Base-by-base conservation (phyloP, 768 basidiomycete genomes). In the Collybia sp. region DNA sequence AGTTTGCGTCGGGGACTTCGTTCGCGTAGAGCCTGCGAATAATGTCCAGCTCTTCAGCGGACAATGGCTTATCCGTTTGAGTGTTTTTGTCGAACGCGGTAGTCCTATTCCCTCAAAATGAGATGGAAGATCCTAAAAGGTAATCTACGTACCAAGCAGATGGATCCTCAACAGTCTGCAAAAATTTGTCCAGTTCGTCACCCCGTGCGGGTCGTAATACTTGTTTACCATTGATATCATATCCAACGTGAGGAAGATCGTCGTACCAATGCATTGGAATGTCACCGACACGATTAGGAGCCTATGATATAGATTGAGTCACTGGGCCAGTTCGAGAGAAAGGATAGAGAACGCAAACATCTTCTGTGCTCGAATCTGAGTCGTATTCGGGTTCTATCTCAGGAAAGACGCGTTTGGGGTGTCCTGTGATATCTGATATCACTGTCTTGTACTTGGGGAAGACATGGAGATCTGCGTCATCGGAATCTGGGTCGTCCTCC, bases 251-350 rank as follows among this genome's bases (percentile, higher is more conserved):
- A n/a, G 96, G 96, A 54, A 99, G 72, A 71, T 98, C 94, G 62
- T 98, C 96, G 64, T 99, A 99, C 93, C 95, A 99, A 59, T 99
- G 93, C 77, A 88, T 86, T 39, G 96, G 96, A 50, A 99, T 72
- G 66, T 95, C 79, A 44, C 96, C 96, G 54, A 96, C 82, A 49
- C 94, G 90, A 61, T 96, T 98, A n/a, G 88, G 89, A 44, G 83
- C 79, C 93, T 98, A 54, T 45, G 46, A 31, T 44, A 38, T n/a
- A 32, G 18, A 46, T 46, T 51, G 54, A 48, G 45, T 30, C 44
- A n/a, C n/a, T n/a, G n/a, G n/a, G n/a, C n/a, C 40, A 37, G 18
- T 39, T 48, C 17, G 52, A 47, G 52, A 47, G 16, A 44, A 47
- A 32, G 40, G 41, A 36, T 37, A 50, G 42, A 34, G 31, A 32